Evolutionary conservation across 1,284 basidiomycete species (phyloP).

Genomic region (Jaminaea rosea): DNA sequence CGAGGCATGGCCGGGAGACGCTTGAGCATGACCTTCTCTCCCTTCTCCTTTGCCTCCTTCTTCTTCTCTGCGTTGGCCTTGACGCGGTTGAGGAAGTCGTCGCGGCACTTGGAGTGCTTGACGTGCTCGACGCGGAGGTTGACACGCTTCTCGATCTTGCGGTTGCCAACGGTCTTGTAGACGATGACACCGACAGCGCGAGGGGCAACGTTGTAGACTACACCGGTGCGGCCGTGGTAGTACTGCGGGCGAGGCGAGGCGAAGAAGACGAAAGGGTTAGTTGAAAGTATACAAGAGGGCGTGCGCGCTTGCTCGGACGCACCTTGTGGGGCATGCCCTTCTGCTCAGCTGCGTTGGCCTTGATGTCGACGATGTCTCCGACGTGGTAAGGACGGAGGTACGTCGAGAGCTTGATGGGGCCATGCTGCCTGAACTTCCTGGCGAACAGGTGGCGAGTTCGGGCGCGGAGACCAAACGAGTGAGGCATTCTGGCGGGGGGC

Average conservation of each 20-base stretch:
- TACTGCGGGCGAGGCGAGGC: slow-evolving; percentile 10
- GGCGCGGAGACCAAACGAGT: slow-evolving; percentile 99
- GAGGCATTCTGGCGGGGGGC: slow-evolving; percentile 64
- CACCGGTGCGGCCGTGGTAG: slow-evolving; percentile 74
- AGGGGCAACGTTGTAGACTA: slow-evolving; percentile 96
- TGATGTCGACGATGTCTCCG: slow-evolving; percentile 99
- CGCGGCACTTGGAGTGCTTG: slow-evolving; percentile 94
- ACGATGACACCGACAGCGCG: slow-evolving; percentile 91
- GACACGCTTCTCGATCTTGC: slow-evolving; percentile 98
- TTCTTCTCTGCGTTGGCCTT: slow-evolving; percentile 86
- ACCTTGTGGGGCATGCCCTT: slow-evolving; percentile 99
- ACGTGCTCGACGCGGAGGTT: slow-evolving; percentile 98
- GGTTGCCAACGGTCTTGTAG: slow-evolving; percentile 97
- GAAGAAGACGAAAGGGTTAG: no score
- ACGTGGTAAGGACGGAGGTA: slow-evolving; percentile 87
- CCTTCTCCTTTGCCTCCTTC: slow-evolving; percentile 69
- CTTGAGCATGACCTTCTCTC: slow-evolving; percentile 74
- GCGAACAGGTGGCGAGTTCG: slow-evolving; percentile 97
- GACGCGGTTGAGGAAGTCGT: slow-evolving; percentile 95
- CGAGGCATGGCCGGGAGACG: slow-evolving; percentile 78
- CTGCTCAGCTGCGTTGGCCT: slow-evolving; percentile 96
- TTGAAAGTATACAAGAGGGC: no score
- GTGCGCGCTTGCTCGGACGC: slow-evolving; percentile 1
- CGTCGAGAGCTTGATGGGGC: slow-evolving; percentile 81
- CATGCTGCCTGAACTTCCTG: slow-evolving; percentile 62